Percentiles rank a stretch among this genome's conserved stretches.
phyloP scores from a whole-genome alignment of 345 rosid species.

The Gossypium herbaceum region DNA sequence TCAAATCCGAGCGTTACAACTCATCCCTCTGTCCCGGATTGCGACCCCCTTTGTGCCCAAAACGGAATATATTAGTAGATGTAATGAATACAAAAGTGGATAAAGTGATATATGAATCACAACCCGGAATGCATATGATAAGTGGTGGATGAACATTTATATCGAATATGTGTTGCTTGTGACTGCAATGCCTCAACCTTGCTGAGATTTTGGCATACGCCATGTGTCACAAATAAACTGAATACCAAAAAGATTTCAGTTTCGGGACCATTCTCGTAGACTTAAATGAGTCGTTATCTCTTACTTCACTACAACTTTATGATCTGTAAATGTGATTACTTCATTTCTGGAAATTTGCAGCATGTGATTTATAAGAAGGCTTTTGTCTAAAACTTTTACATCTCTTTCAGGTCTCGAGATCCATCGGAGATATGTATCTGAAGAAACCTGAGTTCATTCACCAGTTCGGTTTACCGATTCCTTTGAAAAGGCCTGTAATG shows the following conservation, averaged over 20 bases:
- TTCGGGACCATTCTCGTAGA: background rate
- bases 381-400: background rate
- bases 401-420: conserved; percentile 41
- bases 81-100: too few species aligned
- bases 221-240: conserved; percentile 9
- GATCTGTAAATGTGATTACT: background rate
- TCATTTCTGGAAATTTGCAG: background rate
- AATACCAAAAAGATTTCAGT: background rate
- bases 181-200: background rate
- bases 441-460: conserved; percentile 47
- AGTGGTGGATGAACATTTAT: background rate
- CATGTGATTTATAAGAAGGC: background rate
- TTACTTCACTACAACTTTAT: background rate
- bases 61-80: too few species aligned
- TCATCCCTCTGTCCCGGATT: background rate
- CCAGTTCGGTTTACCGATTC: conserved; percentile 35
- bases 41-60: too few species aligned
- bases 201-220: background rate
- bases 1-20: too few species aligned
- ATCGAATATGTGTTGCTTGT: background rate
- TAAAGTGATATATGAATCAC: background rate
- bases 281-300: conserved; percentile 9
- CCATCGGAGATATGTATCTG: conserved; percentile 50
- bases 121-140: background rate
- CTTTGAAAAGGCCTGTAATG: conserved; percentile 41